Conservation (phyloP, 306 rosid genomes). For the Dalbergia cochinchinensis region DNA sequence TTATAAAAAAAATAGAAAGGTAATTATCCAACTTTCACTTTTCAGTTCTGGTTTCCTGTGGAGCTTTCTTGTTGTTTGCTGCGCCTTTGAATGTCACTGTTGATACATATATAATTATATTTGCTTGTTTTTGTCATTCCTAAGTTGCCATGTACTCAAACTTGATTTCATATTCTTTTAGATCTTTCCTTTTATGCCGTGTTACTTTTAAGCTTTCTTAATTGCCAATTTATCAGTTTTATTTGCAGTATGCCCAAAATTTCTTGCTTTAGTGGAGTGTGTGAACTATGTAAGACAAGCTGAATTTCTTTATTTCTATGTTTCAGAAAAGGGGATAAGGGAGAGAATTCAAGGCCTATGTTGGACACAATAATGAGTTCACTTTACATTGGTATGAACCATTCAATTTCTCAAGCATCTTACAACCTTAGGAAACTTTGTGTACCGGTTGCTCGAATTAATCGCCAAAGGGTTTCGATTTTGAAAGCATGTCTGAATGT, state of each 20-base stretch:
- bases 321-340: neutral
- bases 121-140: too few species aligned
- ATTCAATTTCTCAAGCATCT: conserved; percentile 45
- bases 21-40: neutral
- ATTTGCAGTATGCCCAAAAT: neutral
- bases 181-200: neutral
- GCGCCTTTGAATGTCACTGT: conserved; percentile 1
- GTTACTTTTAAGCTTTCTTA: neutral
- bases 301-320: neutral
- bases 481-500: conserved; percentile 49
- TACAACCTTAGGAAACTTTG: conserved; percentile 28
- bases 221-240: neutral
- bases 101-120: neutral
- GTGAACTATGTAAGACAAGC: neutral
- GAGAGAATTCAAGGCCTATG: conserved; percentile 12
- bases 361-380: conserved; percentile 52
- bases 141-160: too few species aligned
- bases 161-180: too few species aligned
- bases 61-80: neutral
- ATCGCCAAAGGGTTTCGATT: conserved; percentile 8
- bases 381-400: conserved; percentile 39
- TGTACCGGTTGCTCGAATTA: conserved; percentile 11
- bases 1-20: neutral
- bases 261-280: neutral
- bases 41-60: neutral